Evolutionary conservation across 306 rosid species (phyloP), one percentile per base, ranked within the genome.

Genomic region (Quercus ilex): DNA sequence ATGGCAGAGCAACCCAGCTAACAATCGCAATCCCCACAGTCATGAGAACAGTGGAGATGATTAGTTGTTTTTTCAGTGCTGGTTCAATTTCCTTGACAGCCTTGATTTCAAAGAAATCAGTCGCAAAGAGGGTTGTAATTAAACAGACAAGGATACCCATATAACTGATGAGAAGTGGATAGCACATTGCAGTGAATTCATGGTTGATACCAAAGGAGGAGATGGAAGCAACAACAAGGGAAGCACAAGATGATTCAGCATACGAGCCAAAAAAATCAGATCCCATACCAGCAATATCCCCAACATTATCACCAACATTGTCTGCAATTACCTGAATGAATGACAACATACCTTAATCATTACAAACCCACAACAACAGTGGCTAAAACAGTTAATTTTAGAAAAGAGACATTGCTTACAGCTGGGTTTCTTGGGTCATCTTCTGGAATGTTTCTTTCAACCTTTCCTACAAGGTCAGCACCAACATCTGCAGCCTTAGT

Each of bases 401-500:
- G 55, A 14, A 35, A n/a, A 51, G 25, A 55, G 79, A 84, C 49
- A 58, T 31, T 43, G 46, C 97, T 81, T 86, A 91, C 97, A 83
- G 97, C 97, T 25, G 97, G 97, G 81, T 91, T 91, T 86, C 97
- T 88, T 12, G 97, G 97, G 73, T 91, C 97, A 85, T 91, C 97
- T 83, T 91, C 97, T 0, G 97, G 97, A 67, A 91, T 91, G 71
- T 91, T 91, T 60, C 93, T 84, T 79, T 91, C 97, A 78, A 91
- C 87, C 80, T 91, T 91, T 74, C 97, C 97, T 3, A 91, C 97
- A 28, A 91, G 83, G 75, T 91, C 97, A 57, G 97, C 97, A 77
- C 97, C 97, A 77, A 91, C 97, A 89, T 91, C 97, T 31, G 93
- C 97, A 60, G 97, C 97, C 86, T 91, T 91, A 64, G 97, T 91